Conservation (phyloP, 2,329 filamentous ascomycete genomes). For the Curvularia verruculosa region DNA sequence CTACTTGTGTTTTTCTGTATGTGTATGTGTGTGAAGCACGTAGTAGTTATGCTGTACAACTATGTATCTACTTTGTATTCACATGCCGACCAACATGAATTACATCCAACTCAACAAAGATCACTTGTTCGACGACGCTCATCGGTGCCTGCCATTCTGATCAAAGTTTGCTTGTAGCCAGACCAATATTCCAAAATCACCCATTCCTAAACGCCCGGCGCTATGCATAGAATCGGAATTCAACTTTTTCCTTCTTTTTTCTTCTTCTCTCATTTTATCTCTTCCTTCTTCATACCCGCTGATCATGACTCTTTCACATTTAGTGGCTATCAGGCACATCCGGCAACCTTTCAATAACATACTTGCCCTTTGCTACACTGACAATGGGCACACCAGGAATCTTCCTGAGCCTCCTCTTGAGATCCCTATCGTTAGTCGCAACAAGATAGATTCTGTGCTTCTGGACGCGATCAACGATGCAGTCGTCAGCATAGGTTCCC, state of each 20-base stretch:
- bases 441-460: slow-evolving; percentile 57
- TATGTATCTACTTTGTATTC: background rate
- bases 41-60: background rate
- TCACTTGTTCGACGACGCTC: background rate
- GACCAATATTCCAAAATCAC: background rate
- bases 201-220: slow-evolving; percentile 11
- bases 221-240: slow-evolving; percentile 13
- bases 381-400: slow-evolving; percentile 78
- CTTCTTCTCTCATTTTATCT: background rate
- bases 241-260: background rate
- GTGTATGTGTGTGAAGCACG: background rate
- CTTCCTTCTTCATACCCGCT: background rate
- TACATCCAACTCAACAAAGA: background rate
- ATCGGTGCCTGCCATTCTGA: background rate
- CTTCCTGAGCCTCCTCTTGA: slow-evolving; percentile 81
- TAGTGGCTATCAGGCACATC: slow-evolving; percentile 71
- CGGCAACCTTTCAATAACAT: slow-evolving; percentile 89
- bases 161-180: background rate
- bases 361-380: slow-evolving; percentile 86
- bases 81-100: background rate
- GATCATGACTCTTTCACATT: background rate
- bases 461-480: slow-evolving; percentile 50
- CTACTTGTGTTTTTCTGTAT: too few relatives aligned
- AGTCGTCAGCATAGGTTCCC: slow-evolving; percentile 83
- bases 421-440: slow-evolving; percentile 61